Evolutionary conservation across 2,329 filamentous ascomycete species (phyloP), one percentile per base, ranked within the genome.

Genomic region (Hypoxylon sp.): DNA sequence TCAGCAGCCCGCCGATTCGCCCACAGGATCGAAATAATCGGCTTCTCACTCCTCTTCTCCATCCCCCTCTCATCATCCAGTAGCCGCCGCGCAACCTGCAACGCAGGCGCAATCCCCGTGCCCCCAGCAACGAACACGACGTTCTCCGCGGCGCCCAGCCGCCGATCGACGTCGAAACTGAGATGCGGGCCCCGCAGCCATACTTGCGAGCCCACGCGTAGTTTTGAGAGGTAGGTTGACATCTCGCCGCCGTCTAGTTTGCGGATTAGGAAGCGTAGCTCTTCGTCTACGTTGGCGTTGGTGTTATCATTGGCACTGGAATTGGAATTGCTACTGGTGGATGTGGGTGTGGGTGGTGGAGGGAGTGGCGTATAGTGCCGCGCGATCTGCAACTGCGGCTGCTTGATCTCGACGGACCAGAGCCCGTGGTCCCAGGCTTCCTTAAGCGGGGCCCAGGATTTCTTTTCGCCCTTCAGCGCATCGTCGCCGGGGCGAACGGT

Each of bases 361-460:
- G 93, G 95, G 0, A 99, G 83, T 0, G 95, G 94, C 3, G 96
- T 98, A 80, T 99, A 99, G 63, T 93, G 90, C 68, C 96, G 84
- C 46, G 93, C 93, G 73, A 99, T 97, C 80, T 98, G 94, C 63
- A 98, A 82, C 78, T 97, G 90, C 1, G 96, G 96, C 81, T 98
- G 96, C 81, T 97, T 97, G 76, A 97, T 89, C 82, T 98, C 92
- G 34, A 98, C 91, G 69, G 91, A 94, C 91, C 93, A 97, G 45
- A 97, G 85, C 3, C 92, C 91, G 61, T 87, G 84, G 46, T 80
- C 79, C 87, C 89, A 90, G 23, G 83, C 84, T 10, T 80, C 72
- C 3, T 78, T 74, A 63, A 80, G 59, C 32, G 65, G 58, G 36
- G 49, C 30, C 34, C 38, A 19, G 13, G 56, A 32, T 1, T 14